Evolutionary conservation across 2,329 filamentous ascomycete species (phyloP).

Genomic region (Colletotrichum spinosum): DNA sequence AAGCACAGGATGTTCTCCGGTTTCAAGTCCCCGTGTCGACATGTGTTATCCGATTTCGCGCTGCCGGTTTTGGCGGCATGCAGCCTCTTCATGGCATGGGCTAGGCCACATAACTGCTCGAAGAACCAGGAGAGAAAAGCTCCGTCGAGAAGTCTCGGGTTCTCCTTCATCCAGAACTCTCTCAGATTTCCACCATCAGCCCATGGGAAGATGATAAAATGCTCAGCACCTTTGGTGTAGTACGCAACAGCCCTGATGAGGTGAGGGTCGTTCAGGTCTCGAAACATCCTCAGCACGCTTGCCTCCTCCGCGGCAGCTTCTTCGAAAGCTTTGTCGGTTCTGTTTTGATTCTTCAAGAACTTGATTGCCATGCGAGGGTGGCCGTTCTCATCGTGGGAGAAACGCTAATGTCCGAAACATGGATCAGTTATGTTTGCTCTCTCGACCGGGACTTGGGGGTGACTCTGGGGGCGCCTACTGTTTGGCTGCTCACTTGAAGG

Average conservation of each 20-base stretch:
- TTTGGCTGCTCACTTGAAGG: neutral
- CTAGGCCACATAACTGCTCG: constrained; percentile 5
- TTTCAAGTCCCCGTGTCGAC: constrained; percentile 25
- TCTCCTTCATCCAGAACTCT: constrained; percentile 5
- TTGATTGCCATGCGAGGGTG: constrained; percentile 2
- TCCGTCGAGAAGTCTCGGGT: neutral
- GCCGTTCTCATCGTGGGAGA: neutral
- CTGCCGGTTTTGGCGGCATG: neutral
- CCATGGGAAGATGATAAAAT: constrained; percentile 19
- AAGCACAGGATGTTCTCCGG: constrained; percentile 29
- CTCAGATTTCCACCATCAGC: constrained; percentile 15
- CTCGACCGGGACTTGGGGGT: neutral
- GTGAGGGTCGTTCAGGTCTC: neutral
- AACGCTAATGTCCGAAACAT: neutral
- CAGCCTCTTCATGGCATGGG: neutral
- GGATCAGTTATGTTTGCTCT: neutral
- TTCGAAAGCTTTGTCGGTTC: neutral
- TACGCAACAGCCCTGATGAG: constrained; percentile 10
- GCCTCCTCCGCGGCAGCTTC: neutral
- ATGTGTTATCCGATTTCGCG: neutral
- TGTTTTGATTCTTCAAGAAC: neutral
- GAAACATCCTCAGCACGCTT: neutral
- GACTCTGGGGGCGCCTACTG: neutral
- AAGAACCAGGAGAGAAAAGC: neutral
- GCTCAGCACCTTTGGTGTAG: neutral